These are phyloP conservation scores for Berkeleyomyces rouxiae DNA, from an alignment of 2,329 filamentous ascomycete species.

Conservation along the genomic window DNA sequence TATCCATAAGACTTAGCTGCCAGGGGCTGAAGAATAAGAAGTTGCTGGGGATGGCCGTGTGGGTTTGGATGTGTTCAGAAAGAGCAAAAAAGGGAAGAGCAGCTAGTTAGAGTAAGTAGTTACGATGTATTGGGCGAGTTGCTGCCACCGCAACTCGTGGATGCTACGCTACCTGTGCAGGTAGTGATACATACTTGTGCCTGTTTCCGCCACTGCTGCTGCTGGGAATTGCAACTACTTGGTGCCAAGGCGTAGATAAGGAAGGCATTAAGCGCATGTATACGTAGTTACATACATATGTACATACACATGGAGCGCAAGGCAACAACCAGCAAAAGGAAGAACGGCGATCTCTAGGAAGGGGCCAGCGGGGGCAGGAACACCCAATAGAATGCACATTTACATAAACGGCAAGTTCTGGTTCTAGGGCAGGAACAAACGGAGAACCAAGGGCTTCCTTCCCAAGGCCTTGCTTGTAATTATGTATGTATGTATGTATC, in stretches of 20 bases:
- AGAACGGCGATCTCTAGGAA: neutral
- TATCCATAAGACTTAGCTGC: neutral
- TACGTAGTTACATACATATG: neutral
- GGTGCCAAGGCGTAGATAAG: neutral
- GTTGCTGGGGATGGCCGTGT: neutral
- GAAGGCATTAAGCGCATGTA: neutral
- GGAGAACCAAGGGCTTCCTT: neutral
- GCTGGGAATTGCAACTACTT: neutral
- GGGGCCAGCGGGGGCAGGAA: neutral
- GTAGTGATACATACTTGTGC: neutral
- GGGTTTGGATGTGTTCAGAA: neutral
- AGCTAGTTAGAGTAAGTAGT: neutral
- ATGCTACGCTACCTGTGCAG: neutral
- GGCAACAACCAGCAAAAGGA: neutral
- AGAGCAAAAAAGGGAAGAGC: neutral
- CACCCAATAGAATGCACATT: neutral
- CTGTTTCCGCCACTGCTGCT: too few relatives aligned
- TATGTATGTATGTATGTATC: neutral
- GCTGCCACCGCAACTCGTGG: neutral
- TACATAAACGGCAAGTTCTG: neutral
- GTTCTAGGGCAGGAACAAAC: neutral
- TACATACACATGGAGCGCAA: neutral
- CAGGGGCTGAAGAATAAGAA: constrained; percentile 1
- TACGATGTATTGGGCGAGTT: neutral
- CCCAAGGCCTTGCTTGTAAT: neutral